Evolutionary conservation across 148 eudicot genomes (phyloP).

Genomic region (Rhododendron vialii): DNA sequence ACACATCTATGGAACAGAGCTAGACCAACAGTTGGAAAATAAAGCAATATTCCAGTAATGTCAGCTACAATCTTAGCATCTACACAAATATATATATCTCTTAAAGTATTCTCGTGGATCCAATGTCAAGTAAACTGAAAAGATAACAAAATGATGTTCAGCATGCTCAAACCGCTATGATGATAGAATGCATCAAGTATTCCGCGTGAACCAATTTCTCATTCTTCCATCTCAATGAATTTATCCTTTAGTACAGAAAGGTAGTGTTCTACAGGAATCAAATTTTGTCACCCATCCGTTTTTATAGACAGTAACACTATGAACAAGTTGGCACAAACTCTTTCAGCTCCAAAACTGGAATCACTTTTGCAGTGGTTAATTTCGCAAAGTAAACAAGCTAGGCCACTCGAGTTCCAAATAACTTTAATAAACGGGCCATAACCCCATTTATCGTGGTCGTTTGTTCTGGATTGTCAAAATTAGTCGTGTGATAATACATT

Average conservation of each 20-base stretch:
- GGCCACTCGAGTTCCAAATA: background rate
- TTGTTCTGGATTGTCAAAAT: background rate
- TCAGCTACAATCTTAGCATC: background rate
- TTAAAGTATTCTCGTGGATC: background rate
- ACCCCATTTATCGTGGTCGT: background rate
- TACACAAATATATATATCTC: background rate
- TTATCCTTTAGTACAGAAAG: background rate
- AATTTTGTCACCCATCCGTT: background rate
- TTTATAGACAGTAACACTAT: background rate
- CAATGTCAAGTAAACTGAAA: background rate
- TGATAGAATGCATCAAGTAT: background rate
- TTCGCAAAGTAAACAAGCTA: background rate
- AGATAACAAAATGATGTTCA: background rate
- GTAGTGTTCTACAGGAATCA: background rate
- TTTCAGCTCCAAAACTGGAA: background rate
- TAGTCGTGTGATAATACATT: conserved; percentile 17
- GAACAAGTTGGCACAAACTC: background rate
- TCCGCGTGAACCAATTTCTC: background rate
- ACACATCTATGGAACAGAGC: background rate
- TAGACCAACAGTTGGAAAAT: background rate
- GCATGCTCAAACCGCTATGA: background rate
- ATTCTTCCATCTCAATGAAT: background rate
- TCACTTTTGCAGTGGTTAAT: background rate
- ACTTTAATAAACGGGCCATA: background rate
- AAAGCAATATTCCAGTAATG: background rate